Base-by-base conservation (phyloP, 2,329 filamentous ascomycete species). In the Trichoderma sp. region DNA sequence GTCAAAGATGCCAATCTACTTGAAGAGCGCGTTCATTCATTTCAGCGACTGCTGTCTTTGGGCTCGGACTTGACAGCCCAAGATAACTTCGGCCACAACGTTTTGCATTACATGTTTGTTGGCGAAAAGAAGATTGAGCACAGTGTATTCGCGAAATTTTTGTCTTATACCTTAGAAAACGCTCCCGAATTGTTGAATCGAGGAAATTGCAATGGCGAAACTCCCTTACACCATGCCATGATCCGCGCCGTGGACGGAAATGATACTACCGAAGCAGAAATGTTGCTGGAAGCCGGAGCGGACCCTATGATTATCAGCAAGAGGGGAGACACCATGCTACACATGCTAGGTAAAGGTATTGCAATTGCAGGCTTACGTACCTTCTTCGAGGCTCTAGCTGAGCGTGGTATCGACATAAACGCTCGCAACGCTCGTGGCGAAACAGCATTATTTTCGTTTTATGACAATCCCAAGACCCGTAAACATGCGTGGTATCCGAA, bases 221-320 rank as follows among this genome's bases (percentile, higher is more conserved):
- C 76, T 32, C 75, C 76, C 1, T 51, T 77, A 16, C 72, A 76
- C 39, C 69, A 71, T 34, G 75, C 73, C 10, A 30, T 68, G 14
- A 8, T 11, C 2, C 69, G 52, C 16, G 68, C 61, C 1, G 24
- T 21, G 2, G 5, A 37, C 2, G 32, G 21, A 8, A 30, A 59
- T 7, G n/a, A 18, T 4, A 2, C 16, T 18, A 18, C 18, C 1
- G 18, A 52, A 8, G 69, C 67, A n/a, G 32, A 70, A 5, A 8
- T 68, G 2, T 69, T 77, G 0, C 55, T 77, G 16, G 63, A 59
- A 26, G 67, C 65, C 1, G 75, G 76, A 8, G 75, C 75, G 3
- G 72, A 77, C 58, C 58, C 59, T 4, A 68, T 59, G 1, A 60
- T 54, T 3, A 13, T 69, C 2, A 64, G 72, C 37, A 65, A 68